These are phyloP conservation scores for Bathelium albidoporum DNA, from an alignment of 495 filamentous ascomycete species.

Conservation along the genomic window DNA sequence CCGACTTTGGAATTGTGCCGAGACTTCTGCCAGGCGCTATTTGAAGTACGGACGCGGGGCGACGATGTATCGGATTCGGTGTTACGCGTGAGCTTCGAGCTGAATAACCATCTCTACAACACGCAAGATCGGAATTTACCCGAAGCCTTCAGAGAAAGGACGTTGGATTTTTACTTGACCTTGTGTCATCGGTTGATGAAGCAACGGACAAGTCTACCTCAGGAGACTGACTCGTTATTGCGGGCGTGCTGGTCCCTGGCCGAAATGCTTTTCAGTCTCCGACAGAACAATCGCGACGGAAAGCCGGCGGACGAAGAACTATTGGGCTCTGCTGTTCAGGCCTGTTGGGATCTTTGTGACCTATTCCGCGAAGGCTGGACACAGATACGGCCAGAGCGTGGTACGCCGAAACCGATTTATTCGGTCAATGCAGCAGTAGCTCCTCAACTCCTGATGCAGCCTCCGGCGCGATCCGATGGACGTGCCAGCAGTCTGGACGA, in stretches of 20 bases:
- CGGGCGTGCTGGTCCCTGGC: constrained; percentile 83
- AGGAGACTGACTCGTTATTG: constrained; percentile 72
- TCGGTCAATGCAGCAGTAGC: constrained; percentile 4
- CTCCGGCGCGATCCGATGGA: constrained; percentile 11
- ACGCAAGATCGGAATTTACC: constrained; percentile 78
- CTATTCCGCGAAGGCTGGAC: constrained; percentile 92
- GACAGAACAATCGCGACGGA: constrained; percentile 68
- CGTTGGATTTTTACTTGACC: constrained; percentile 87
- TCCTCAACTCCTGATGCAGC: constrained; percentile 6
- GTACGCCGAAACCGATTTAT: constrained; percentile 65
- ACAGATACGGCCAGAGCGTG: constrained; percentile 73
- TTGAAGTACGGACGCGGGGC: constrained; percentile 66
- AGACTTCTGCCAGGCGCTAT: constrained; percentile 83
- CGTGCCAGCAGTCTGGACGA: constrained; percentile 31
- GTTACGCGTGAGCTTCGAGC: constrained; percentile 80
- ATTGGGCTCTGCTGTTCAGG: constrained; percentile 75
- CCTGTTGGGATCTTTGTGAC: constrained; percentile 92
- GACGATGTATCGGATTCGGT: constrained; percentile 76
- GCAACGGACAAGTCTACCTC: constrained; percentile 63
- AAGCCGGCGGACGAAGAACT: constrained; percentile 70
- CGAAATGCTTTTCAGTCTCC: constrained; percentile 87
- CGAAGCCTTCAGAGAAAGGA: constrained; percentile 79
- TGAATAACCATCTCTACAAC: constrained; percentile 91
- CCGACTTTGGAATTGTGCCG: constrained; percentile 77
- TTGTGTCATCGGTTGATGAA: constrained; percentile 91